phyloP scores from a whole-genome alignment of 2,329 filamentous ascomycete genomes.

The Diaporthe vexans region DNA sequence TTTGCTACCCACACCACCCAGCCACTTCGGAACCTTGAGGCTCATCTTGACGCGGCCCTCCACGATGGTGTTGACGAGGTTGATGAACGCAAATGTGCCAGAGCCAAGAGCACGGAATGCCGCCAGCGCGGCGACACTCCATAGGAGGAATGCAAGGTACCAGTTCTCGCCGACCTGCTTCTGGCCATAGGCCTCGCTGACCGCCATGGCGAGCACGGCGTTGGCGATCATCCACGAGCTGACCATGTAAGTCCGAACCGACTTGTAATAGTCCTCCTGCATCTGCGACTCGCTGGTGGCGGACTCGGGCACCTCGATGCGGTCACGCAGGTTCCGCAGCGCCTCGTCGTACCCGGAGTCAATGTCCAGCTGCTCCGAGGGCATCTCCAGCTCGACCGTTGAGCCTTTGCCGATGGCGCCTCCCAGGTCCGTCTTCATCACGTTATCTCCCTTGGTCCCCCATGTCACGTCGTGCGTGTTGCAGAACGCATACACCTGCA shows the following conservation, averaged over 20 bases:
- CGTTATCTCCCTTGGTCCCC: constrained; percentile 99
- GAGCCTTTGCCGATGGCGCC: constrained; percentile 82
- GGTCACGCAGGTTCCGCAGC: constrained; percentile 92
- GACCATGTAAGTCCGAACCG: constrained; percentile 98
- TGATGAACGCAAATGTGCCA: constrained; percentile 85
- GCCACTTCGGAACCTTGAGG: constrained; percentile 67
- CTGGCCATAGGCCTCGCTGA: constrained; percentile 86
- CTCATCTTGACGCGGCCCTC: constrained; percentile 82
- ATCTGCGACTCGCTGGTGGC: constrained; percentile 80
- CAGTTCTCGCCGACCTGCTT: constrained; percentile 83
- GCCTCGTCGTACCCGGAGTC: constrained; percentile 98
- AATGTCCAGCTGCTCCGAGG: constrained; percentile 96
- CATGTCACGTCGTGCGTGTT: constrained; percentile 99
- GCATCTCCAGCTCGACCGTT: constrained; percentile 96
- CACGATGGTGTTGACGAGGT: constrained; percentile 85
- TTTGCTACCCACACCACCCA: constrained; percentile 59
- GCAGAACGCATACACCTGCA: constrained; percentile 99
- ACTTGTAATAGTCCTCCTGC: constrained; percentile 99
- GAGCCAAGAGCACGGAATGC: constrained; percentile 89
- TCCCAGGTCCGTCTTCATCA: constrained; percentile 92
- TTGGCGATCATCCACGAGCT: constrained; percentile 95
- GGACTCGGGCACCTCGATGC: constrained; percentile 81
- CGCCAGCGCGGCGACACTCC: constrained; percentile 88
- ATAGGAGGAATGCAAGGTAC: constrained; percentile 94
- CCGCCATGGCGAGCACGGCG: constrained; percentile 91